These are phyloP conservation scores for Novymonas esmeraldas DNA, from an alignment of 208 protist species.

Conservation along the genomic window DNA sequence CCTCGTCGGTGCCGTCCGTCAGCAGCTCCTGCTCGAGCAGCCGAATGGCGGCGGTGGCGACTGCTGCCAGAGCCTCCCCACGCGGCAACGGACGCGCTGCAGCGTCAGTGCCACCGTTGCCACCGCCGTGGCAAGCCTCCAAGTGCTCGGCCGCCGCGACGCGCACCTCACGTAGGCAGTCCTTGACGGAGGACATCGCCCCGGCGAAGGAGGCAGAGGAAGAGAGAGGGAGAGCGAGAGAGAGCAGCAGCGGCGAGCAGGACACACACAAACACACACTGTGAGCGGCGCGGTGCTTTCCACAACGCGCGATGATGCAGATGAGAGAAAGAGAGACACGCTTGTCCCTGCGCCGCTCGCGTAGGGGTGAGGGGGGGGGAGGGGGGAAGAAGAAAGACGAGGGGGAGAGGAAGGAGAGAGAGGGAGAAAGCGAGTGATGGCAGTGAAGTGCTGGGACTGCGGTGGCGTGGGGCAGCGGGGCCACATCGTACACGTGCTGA, in stretches of 20 bases:
- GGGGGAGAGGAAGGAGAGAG: neutral
- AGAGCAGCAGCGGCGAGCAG: neutral
- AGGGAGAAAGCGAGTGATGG: too few relatives aligned
- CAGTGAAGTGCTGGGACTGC: too few relatives aligned
- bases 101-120: conserved; percentile 2
- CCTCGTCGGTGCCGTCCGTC: neutral
- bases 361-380: neutral
- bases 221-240: conserved; percentile 1
- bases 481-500: too few relatives aligned
- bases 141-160: conserved; percentile 24
- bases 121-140: conserved; percentile 18
- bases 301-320: too few relatives aligned
- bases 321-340: neutral
- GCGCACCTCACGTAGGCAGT: conserved; percentile 21
- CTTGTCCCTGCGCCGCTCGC: too few relatives aligned
- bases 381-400: neutral
- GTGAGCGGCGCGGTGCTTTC: neutral
- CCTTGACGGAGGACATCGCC: conserved; percentile 28
- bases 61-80: conserved; percentile 38
- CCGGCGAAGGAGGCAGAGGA: neutral
- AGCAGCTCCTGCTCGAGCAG: conserved; percentile 38
- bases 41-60: conserved; percentile 49
- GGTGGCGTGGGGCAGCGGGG: too few relatives aligned
- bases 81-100: conserved; percentile 15
- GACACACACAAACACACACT: neutral